Evolutionary conservation across 306 rosid species (phyloP).

Genomic region (Citrullus colocynthis): DNA sequence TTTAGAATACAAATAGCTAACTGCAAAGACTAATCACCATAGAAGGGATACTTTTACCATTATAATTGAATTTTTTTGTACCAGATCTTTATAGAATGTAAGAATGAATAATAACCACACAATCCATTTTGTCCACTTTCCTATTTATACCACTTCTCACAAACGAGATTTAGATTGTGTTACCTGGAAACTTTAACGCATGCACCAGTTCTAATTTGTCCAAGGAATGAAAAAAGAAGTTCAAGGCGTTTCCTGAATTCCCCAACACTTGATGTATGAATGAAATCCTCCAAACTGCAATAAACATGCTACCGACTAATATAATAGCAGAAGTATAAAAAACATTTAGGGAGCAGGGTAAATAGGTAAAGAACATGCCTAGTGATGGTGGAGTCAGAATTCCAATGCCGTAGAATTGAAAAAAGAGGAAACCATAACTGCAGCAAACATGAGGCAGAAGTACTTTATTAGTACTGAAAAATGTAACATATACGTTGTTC

Average conservation of each 20-base stretch:
- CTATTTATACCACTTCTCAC: background rate
- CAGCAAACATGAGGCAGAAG: conserved; percentile 16
- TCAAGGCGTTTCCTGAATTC: conserved; percentile 79
- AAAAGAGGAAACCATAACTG: conserved; percentile 92
- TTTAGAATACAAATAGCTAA: background rate
- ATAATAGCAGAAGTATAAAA: background rate
- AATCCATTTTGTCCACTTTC: background rate
- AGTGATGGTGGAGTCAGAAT: conserved; percentile 27
- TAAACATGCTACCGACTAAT: background rate
- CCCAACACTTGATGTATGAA: conserved; percentile 74
- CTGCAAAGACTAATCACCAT: background rate
- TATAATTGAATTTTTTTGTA: background rate
- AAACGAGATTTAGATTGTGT: background rate
- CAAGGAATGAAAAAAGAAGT: conserved; percentile 80
- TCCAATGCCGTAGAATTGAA: conserved; percentile 33
- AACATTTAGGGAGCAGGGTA: background rate
- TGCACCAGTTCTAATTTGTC: conserved; percentile 44
- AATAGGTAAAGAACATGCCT: conserved; percentile 32
- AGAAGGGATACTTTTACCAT: background rate
- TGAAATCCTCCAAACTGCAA: conserved; percentile 81
- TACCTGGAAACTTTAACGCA: conserved; percentile 36
- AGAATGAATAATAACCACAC: background rate
- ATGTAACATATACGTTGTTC: background rate
- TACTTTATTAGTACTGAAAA: conserved; percentile 8
- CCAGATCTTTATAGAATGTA: background rate